Evolutionary conservation across 495 filamentous ascomycete species (phyloP).

Genomic region (Durotheca rogersii): DNA sequence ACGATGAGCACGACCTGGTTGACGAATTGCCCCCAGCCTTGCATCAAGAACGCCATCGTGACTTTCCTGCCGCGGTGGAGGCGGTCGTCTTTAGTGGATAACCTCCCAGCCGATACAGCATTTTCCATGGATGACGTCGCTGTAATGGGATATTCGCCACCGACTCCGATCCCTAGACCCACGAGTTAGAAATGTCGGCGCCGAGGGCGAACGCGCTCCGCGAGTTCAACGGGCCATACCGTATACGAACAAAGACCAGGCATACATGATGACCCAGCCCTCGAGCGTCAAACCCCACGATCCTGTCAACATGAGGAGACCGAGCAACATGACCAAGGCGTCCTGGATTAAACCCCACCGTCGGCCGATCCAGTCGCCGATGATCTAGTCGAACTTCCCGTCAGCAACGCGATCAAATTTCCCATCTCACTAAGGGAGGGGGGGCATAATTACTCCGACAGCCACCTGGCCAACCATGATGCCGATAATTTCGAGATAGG

Average conservation of each 20-base stretch:
- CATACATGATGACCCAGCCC: constrained; percentile 92
- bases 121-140: constrained; percentile 96
- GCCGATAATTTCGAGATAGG: constrained; percentile 83
- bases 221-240: constrained; percentile 46
- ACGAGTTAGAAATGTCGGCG: constrained; percentile 3
- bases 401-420: constrained; percentile 9
- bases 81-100: constrained; percentile 86
- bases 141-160: constrained; percentile 93
- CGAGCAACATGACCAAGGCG: constrained; percentile 87
- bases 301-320: constrained; percentile 81
- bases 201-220: background rate
- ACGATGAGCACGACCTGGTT: constrained; percentile 87
- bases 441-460: constrained; percentile 57
- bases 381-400: constrained; percentile 33
- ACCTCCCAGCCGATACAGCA: constrained; percentile 74
- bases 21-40: constrained; percentile 91
- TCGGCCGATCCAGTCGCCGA: constrained; percentile 70
- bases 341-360: constrained; percentile 93
- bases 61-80: constrained; percentile 91
- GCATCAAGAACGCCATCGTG: constrained; percentile 92
- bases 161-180: constrained; percentile 68
- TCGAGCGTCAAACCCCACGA: constrained; percentile 81
- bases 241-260: constrained; percentile 88
- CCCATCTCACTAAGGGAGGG: constrained; percentile 44
- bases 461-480: constrained; percentile 84